phyloP scores from a whole-genome alignment of 1,284 basidiomycete genomes.

The Puccinia hordei region DNA sequence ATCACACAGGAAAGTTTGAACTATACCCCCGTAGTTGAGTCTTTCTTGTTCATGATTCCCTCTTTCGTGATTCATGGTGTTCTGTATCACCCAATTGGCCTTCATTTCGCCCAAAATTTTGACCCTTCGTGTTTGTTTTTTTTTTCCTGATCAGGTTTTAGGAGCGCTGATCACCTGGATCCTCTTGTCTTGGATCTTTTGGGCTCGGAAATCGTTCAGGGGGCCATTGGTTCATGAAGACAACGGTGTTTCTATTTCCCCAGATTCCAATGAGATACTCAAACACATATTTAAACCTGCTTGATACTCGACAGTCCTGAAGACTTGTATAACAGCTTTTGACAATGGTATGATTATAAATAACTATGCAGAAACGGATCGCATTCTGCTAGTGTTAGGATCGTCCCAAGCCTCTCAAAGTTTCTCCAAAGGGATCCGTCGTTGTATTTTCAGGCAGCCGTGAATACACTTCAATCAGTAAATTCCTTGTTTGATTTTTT shows the following conservation, averaged over 20 bases:
- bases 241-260: background rate
- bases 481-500: too few relatives aligned
- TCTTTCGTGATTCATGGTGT: slow-evolving; percentile 63
- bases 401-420: too few relatives aligned
- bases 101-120: background rate
- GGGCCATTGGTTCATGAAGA: slow-evolving; percentile 1
- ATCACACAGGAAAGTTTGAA: slow-evolving; percentile 69
- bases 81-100: background rate
- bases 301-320: too few relatives aligned
- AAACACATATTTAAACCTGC: too few relatives aligned
- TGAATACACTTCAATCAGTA: too few relatives aligned
- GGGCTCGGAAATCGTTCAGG: background rate
- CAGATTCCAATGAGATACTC: background rate
- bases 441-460: too few relatives aligned
- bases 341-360: too few relatives aligned
- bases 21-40: slow-evolving; percentile 71
- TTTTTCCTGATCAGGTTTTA: background rate
- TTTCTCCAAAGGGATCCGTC: too few relatives aligned
- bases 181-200: slow-evolving; percentile 9
- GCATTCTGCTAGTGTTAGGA: too few relatives aligned
- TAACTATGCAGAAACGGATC: too few relatives aligned
- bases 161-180: background rate
- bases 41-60: slow-evolving; percentile 67
- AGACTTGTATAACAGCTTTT: too few relatives aligned
- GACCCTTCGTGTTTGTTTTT: background rate